Percentiles rank a stretch among this genome's conserved stretches.
Conservation (phyloP, 495 filamentous ascomycete genomes). For the Collariella sp. region DNA sequence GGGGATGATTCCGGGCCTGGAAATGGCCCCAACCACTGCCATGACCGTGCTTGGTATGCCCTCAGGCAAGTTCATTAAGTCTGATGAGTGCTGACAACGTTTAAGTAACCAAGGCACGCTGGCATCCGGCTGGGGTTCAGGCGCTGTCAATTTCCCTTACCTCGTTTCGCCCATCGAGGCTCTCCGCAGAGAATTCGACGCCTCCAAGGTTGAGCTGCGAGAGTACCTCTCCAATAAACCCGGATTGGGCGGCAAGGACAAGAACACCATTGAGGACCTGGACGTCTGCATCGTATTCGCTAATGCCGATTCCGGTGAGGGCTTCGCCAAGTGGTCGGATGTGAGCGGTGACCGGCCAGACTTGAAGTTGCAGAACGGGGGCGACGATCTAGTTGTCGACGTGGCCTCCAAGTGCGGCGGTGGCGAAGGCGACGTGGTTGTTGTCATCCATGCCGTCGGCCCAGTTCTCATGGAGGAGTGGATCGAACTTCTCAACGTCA, state of each 20-base stretch:
- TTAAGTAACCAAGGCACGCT: constrained; percentile 67
- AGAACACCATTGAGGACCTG: constrained; percentile 36
- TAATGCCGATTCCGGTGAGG: constrained; percentile 56
- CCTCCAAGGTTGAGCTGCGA: constrained; percentile 49
- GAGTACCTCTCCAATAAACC: constrained; percentile 52
- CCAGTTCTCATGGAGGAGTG: constrained; percentile 78
- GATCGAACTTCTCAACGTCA: constrained; percentile 70
- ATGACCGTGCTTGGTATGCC: constrained; percentile 44
- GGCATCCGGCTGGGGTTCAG: constrained; percentile 83
- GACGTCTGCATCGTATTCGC: constrained; percentile 64
- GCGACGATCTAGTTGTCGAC: constrained; percentile 60
- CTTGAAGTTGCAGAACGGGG: constrained; percentile 66
- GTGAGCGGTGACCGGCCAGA: constrained; percentile 78
- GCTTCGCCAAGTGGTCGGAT: constrained; percentile 52
- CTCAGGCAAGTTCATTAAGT: background rate
- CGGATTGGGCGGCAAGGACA: constrained; percentile 16
- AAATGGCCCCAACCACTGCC: constrained; percentile 64
- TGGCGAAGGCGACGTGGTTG: constrained; percentile 58
- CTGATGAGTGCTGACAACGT: constrained; percentile 31
- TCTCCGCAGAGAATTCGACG: constrained; percentile 52
- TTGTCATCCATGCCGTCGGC: constrained; percentile 86
- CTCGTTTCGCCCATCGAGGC: constrained; percentile 63
- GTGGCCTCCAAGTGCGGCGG: constrained; percentile 64
- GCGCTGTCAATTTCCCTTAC: constrained; percentile 80
- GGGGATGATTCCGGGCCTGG: constrained; percentile 75